Percentiles rank a stretch among this genome's conserved stretches.
Evolutionary conservation across 148 eudicot genomes (phyloP).

Genomic region (Rhododendron ovatum): DNA sequence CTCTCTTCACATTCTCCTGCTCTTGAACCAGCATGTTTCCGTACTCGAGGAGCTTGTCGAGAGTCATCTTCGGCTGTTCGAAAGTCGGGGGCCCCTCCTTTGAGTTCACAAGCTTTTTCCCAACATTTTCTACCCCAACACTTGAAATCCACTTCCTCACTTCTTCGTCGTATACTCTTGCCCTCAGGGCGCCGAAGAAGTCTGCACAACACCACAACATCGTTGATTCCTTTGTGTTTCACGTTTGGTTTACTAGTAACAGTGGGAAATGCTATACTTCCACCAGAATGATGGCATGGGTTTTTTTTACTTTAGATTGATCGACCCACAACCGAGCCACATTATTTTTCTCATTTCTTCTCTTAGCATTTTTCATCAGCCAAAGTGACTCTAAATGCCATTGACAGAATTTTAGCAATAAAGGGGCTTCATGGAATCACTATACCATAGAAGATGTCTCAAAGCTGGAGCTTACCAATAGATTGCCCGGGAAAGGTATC

Average conservation of each 20-base stretch:
- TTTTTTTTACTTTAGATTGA: too few species aligned
- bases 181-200: slow-evolving; percentile 41
- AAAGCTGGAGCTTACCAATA: slow-evolving; percentile 22
- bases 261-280: neutral
- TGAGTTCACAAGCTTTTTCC: slow-evolving; percentile 37
- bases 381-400: neutral
- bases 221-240: neutral
- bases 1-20: slow-evolving; percentile 44
- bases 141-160: slow-evolving; percentile 32
- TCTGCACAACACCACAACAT: slow-evolving; percentile 12
- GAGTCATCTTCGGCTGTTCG: slow-evolving; percentile 34
- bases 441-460: neutral
- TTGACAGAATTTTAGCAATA: neutral
- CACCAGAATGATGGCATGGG: neutral
- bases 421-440: neutral
- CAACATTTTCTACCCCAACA: slow-evolving; percentile 29
- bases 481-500: slow-evolving; percentile 43
- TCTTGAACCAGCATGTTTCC: slow-evolving; percentile 40
- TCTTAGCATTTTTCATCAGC: neutral
- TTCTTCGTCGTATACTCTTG: slow-evolving; percentile 41
- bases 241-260: neutral
- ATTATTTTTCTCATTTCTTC: too few species aligned
- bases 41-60: slow-evolving; percentile 32
- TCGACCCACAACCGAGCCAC: too few species aligned
- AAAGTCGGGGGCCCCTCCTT: slow-evolving; percentile 30